Evolutionary conservation across 2,329 filamentous ascomycete genomes (phyloP).

Genomic region (Pseudopithomyces maydicus): DNA sequence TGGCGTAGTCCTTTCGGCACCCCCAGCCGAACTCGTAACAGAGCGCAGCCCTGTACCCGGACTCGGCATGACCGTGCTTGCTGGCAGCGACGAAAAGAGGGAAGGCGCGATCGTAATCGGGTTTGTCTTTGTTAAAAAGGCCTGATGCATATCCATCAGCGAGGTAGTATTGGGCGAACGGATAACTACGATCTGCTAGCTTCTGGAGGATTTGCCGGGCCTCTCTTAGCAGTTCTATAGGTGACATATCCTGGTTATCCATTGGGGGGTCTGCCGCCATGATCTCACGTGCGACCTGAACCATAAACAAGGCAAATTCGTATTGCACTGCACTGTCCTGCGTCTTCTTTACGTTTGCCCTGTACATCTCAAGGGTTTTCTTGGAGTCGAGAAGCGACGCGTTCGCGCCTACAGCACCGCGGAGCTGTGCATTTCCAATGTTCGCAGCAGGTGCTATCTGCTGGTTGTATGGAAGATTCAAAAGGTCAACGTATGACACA

Average conservation of each 20-base stretch:
- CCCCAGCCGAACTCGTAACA: constrained; percentile 99
- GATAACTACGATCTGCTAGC: constrained; percentile 85
- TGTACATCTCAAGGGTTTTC: constrained; percentile 97
- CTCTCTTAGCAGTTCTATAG: constrained; percentile 75
- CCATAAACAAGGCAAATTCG: constrained; percentile 93
- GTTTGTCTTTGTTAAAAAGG: constrained; percentile 91
- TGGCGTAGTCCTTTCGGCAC: constrained; percentile 83
- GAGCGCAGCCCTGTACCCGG: constrained; percentile 87
- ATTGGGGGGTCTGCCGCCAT: constrained; percentile 32
- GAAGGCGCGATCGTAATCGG: constrained; percentile 90
- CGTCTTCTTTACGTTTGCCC: constrained; percentile 95
- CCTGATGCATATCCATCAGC: constrained; percentile 94
- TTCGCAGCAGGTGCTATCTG: constrained; percentile 67
- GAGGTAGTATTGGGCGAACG: constrained; percentile 97
- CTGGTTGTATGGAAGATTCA: constrained; percentile 77
- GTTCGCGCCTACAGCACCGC: constrained; percentile 81
- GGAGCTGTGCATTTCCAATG: constrained; percentile 81
- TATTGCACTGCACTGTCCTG: constrained; percentile 90
- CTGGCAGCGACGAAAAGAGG: constrained; percentile 90
- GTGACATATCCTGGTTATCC: constrained; percentile 52
- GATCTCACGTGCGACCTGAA: constrained; percentile 84
- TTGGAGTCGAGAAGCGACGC: constrained; percentile 88
- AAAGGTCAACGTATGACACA: constrained; percentile 64
- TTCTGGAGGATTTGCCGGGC: constrained; percentile 87
- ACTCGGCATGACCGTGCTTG: constrained; percentile 97